These are phyloP conservation scores for Castanopsis chinensis DNA, from an alignment of 306 rosid genomes.

Conservation along the genomic window DNA sequence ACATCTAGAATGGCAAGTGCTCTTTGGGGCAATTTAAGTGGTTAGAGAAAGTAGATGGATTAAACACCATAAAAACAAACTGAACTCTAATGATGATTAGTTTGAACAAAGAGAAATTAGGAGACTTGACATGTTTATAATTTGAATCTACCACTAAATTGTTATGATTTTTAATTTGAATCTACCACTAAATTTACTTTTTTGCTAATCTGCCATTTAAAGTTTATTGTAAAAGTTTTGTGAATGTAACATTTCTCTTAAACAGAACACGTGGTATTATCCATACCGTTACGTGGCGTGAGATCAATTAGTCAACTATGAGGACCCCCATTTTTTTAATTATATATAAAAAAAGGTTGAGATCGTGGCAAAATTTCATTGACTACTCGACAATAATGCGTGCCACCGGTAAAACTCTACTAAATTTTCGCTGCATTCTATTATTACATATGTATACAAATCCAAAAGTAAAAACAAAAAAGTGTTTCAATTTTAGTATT, in stretches of 20 bases:
- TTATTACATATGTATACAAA: too few species aligned
- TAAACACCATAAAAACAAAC: background rate
- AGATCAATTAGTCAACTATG: too few species aligned
- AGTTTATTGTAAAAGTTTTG: fast-evolving
- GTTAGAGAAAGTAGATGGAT: background rate
- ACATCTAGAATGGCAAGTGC: too few species aligned
- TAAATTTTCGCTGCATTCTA: background rate
- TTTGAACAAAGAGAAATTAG: too few species aligned
- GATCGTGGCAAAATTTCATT: background rate
- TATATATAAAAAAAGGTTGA: background rate
- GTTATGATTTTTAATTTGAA: too few species aligned
- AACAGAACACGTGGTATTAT: too few species aligned
- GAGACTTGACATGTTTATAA: too few species aligned
- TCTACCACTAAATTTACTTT: fast-evolving
- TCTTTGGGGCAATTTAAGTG: background rate
- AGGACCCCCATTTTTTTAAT: too few species aligned
- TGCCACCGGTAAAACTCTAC: background rate
- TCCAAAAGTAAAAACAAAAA: too few species aligned
- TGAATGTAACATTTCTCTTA: too few species aligned
- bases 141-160: fast-evolving
- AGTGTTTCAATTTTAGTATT: background rate
- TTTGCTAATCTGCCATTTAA: fast-evolving
- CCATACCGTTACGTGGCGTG: too few species aligned
- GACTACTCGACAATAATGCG: background rate
- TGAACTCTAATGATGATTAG: background rate